Percentiles rank a stretch among this genome's conserved stretches.
These are phyloP conservation scores for Lyophyllum shimeji DNA, from an alignment of 768 basidiomycete species.

Conservation along the genomic window DNA sequence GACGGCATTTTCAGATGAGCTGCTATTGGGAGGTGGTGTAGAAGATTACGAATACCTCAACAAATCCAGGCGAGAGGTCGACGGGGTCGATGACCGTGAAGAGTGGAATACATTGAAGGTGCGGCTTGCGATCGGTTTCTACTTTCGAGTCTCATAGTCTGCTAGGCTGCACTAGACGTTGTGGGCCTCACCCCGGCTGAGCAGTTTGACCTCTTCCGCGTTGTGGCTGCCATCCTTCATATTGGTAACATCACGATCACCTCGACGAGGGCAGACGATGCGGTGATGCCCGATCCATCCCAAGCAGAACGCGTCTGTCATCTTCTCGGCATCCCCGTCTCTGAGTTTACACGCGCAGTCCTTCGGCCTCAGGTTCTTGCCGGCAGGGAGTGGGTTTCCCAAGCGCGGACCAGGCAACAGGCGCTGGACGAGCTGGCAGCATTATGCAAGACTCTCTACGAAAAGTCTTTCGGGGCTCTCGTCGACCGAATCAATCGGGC, in stretches of 20 bases:
- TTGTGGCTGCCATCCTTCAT: constrained; percentile 91
- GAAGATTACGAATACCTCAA: constrained; percentile 91
- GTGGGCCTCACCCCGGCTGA: constrained; percentile 87
- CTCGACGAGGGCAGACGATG: constrained; percentile 77
- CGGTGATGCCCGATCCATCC: constrained; percentile 72
- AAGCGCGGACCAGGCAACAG: constrained; percentile 88
- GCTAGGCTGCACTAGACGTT: constrained; percentile 76
- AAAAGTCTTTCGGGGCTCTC: constrained; percentile 91
- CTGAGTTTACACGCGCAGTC: constrained; percentile 87
- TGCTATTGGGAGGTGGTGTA: constrained; percentile 72
- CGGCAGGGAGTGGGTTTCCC: constrained; percentile 95
- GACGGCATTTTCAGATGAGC: constrained; percentile 46
- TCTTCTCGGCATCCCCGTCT: constrained; percentile 82
- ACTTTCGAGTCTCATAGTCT: neutral
- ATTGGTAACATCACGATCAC: constrained; percentile 91
- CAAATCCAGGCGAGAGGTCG: constrained; percentile 86
- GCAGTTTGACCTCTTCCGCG: constrained; percentile 91
- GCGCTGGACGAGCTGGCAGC: constrained; percentile 90
- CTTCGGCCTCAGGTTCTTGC: constrained; percentile 89
- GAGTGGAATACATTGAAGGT: constrained; percentile 87
- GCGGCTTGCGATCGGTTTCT: constrained; percentile 11
- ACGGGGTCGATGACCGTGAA: constrained; percentile 88
- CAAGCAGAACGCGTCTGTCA: constrained; percentile 91
- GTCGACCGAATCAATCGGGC: constrained; percentile 96
- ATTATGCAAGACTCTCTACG: constrained; percentile 93